Conservation (phyloP, 2,329 filamentous ascomycete genomes). For the Ilyonectria sp. region DNA sequence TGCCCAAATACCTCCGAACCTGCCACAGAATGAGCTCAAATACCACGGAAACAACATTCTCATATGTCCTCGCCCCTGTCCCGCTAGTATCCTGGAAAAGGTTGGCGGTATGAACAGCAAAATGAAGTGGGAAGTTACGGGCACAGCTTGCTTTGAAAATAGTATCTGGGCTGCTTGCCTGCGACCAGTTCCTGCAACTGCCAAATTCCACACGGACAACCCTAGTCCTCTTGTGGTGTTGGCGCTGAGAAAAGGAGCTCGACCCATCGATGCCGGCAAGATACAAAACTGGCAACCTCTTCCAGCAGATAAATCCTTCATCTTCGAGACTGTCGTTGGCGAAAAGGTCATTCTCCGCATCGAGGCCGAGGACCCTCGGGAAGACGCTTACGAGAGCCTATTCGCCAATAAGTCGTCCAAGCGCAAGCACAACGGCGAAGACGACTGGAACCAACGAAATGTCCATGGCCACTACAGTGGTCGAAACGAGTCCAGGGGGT, state of each 20-base stretch:
- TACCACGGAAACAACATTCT: conserved; percentile 91
- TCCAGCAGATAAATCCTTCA: conserved; percentile 77
- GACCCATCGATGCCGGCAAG: conserved; percentile 83
- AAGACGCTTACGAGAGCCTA: conserved; percentile 75
- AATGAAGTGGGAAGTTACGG: conserved; percentile 87
- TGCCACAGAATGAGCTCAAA: conserved; percentile 80
- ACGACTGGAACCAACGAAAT: conserved; percentile 55
- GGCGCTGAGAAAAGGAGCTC: conserved; percentile 81
- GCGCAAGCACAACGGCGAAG: conserved; percentile 70
- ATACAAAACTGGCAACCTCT: conserved; percentile 90
- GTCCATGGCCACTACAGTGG: conserved; percentile 53
- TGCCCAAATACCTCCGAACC: conserved; percentile 73
- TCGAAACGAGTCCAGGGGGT: conserved; percentile 59
- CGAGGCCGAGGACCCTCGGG: conserved; percentile 76
- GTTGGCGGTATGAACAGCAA: conserved; percentile 90
- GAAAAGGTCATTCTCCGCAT: conserved; percentile 90
- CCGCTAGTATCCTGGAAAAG: conserved; percentile 81
- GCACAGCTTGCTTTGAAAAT: conserved; percentile 81
- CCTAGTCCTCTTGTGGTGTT: conserved; percentile 85
- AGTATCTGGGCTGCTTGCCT: conserved; percentile 90
- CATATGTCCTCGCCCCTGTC: conserved; percentile 85
- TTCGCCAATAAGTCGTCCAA: conserved; percentile 74
- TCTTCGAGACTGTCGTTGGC: conserved; percentile 86
- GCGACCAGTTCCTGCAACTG: conserved; percentile 77
- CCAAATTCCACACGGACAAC: conserved; percentile 84